Evolutionary conservation across 2,329 filamentous ascomycete species (phyloP).

Genomic region (Ophiostoma ips): DNA sequence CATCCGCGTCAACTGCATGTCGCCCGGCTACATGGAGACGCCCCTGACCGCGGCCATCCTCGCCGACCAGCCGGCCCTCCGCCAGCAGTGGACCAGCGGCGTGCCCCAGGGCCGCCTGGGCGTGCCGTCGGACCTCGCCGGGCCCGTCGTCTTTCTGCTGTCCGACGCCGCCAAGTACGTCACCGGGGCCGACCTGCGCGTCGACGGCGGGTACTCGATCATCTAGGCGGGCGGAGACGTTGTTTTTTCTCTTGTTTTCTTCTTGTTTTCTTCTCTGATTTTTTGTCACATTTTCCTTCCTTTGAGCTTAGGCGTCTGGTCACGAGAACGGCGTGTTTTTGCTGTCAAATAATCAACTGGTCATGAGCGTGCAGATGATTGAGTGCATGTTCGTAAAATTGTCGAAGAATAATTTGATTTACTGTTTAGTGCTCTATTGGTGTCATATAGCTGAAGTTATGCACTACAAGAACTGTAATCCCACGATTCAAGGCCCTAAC

Average conservation of each 20-base stretch:
- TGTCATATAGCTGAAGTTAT: too few species aligned
- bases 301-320: not conserved
- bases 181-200: constrained; percentile 59
- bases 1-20: constrained; percentile 91
- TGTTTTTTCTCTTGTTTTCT: not conserved
- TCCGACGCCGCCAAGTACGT: constrained; percentile 67
- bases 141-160: constrained; percentile 73
- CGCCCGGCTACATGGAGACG: constrained; percentile 92
- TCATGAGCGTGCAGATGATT: not conserved
- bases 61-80: constrained; percentile 80
- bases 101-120: constrained; percentile 95
- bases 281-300: not conserved
- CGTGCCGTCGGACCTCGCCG: constrained; percentile 80
- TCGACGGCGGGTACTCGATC: constrained; percentile 81
- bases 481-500: too few species aligned
- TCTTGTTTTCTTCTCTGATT: not conserved
- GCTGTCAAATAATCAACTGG: too few species aligned
- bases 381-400: too few species aligned
- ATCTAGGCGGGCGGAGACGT: constrained; percentile 34
- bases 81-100: constrained; percentile 78
- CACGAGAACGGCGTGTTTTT: too few species aligned
- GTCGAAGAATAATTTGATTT: too few species aligned
- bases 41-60: constrained; percentile 91
- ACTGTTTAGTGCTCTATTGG: too few species aligned
- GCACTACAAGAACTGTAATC: too few species aligned